These are phyloP conservation scores for Xylaria sp. DNA, from an alignment of 2,329 filamentous ascomycete genomes.

Conservation along the genomic window DNA sequence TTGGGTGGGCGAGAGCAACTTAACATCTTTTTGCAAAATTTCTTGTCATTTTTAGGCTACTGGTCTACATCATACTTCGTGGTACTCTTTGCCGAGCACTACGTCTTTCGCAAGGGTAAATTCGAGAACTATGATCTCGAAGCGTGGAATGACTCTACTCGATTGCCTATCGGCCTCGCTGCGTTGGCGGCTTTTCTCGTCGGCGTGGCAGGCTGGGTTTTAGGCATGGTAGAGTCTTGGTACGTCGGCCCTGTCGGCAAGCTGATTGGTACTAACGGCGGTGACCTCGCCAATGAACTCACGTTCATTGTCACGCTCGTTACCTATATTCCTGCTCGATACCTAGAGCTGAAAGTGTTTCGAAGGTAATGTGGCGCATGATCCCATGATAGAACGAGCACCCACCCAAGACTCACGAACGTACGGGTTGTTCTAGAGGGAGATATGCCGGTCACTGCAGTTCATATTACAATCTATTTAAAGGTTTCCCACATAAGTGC, in stretches of 20 bases:
- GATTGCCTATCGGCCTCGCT: constrained; percentile 51
- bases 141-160: constrained; percentile 52
- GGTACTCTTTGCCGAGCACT: constrained; percentile 56
- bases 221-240: constrained; percentile 66
- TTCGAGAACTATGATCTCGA: constrained; percentile 54
- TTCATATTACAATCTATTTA: background rate
- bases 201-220: constrained; percentile 50
- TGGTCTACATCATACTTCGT: constrained; percentile 56
- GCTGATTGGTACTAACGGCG: constrained; percentile 51
- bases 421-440: background rate
- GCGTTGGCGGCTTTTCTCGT: constrained; percentile 51
- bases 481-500: background rate
- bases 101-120: constrained; percentile 51
- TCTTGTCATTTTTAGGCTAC: constrained; percentile 55
- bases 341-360: constrained; percentile 54
- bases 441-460: background rate
- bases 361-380: constrained; percentile 41
- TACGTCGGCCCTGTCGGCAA: constrained; percentile 54
- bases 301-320: constrained; percentile 55
- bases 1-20: constrained; percentile 52
- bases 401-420: background rate
- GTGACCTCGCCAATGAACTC: constrained; percentile 59
- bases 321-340: constrained; percentile 54
- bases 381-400: background rate
- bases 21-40: constrained; percentile 51